phyloP scores from a whole-genome alignment of 1,284 basidiomycete species.

The Trichosporon sp. region DNA sequence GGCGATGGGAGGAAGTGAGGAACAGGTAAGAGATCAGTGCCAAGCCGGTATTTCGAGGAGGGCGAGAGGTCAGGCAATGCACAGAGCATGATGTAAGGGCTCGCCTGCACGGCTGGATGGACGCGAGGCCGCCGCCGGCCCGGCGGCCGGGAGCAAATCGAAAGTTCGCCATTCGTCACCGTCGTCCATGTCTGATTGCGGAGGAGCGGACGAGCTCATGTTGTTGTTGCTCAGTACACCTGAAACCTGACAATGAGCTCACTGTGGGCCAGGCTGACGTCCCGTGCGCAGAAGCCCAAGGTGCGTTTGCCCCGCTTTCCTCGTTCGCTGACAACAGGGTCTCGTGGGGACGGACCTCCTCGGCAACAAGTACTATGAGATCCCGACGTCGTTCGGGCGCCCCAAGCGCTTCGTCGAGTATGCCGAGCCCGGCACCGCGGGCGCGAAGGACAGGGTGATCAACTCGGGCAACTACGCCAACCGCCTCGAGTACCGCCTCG shows the following conservation, averaged over 20 bases:
- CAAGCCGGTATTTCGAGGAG: background rate
- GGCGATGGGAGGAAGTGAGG: background rate
- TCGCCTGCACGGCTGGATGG: background rate
- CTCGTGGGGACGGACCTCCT: slow-evolving; percentile 24
- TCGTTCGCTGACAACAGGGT: slow-evolving; percentile 10
- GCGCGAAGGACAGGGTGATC: background rate
- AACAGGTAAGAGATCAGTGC: background rate
- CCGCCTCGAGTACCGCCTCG: slow-evolving; percentile 25
- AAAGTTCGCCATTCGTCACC: background rate
- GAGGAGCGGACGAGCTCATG: background rate
- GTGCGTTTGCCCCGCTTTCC: too few relatives aligned
- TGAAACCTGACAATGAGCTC: background rate
- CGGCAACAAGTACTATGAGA: slow-evolving; percentile 35
- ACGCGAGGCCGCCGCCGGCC: background rate
- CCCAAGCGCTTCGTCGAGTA: slow-evolving; percentile 34
- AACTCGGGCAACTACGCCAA: background rate
- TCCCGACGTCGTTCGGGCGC: slow-evolving; percentile 26
- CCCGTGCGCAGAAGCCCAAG: background rate
- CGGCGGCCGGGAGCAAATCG: background rate
- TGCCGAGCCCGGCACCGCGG: slow-evolving; percentile 19
- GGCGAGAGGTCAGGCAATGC: background rate
- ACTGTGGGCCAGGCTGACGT: background rate
- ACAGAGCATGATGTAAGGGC: background rate
- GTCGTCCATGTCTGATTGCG: background rate
- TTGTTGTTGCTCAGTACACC: background rate